A percentile compares a stretch with the other conserved stretches of the same genome.
Evolutionary conservation across 768 basidiomycete species (phyloP).

Genomic region (Macrolepiota albuminosa): DNA sequence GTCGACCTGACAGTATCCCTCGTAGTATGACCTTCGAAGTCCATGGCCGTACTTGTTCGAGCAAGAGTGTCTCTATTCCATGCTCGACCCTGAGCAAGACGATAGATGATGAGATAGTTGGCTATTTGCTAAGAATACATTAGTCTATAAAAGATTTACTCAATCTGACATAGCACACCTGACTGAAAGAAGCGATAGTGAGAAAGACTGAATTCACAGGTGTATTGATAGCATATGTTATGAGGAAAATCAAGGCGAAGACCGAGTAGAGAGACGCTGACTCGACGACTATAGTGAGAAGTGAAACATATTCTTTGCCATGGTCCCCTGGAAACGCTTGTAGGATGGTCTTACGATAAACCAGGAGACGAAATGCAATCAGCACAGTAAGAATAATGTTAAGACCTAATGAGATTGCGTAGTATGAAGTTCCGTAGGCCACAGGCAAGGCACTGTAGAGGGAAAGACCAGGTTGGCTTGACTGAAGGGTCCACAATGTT

Average conservation of each 20-base stretch:
- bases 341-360: constrained; percentile 26
- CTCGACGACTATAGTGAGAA: constrained; percentile 36
- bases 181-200: constrained; percentile 26
- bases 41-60: constrained; percentile 10
- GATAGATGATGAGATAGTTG: constrained; percentile 37
- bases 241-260: constrained; percentile 34
- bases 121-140: constrained; percentile 25
- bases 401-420: constrained; percentile 32
- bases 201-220: constrained; percentile 38
- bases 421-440: constrained; percentile 34
- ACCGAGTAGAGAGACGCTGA: constrained; percentile 40
- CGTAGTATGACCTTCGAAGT: constrained; percentile 1
- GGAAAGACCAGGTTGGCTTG: constrained; percentile 35
- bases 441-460: constrained; percentile 31
- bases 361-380: constrained; percentile 29
- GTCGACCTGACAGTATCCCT: background rate
- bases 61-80: constrained; percentile 27
- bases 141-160: background rate
- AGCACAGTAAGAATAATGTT: constrained; percentile 38
- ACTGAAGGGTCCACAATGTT: constrained; percentile 38
- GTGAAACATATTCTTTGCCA: constrained; percentile 30
- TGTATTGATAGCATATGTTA: constrained; percentile 34
- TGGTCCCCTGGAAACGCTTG: constrained; percentile 27
- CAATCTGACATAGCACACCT: constrained; percentile 21
- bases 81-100: constrained; percentile 35